Base-by-base conservation (phyloP, 179 eudicot species). In the Camellia oleifera region DNA sequence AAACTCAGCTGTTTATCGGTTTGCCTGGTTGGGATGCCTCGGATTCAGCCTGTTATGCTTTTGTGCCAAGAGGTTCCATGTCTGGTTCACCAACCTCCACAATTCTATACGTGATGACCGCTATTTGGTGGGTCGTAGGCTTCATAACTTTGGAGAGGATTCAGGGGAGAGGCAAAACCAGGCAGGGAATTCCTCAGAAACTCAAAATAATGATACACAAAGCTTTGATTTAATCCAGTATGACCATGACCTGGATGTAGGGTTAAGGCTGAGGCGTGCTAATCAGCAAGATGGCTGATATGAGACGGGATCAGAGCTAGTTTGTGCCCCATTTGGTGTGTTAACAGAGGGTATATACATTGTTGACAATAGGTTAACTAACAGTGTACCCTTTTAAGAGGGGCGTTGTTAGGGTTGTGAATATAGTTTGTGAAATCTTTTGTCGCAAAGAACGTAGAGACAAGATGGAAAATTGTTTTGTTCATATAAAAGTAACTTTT, bases 31-130 rank as follows among this genome's bases (percentile, higher is more conserved):
- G 76, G 99, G 99, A 8, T 96, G 98, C 82, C 88, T 96, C 54
- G 81, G 89, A 48, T 74, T 94, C 58, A 88, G 98, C 83, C 78
- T 83, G 56, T 62, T 96, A 40, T 89, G 87, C 73, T 96, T 92
- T 85, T 94, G 97, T 80, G 98, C 91, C 26, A 94, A 90, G 86
- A 84, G 98, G 81, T 96, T 90, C 88, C 99, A 96, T 83, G 88
- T 92, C 20, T 94, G 98, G 99, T 92, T 96, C 92, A 96, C 98
- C 78, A 92, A 94, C 78, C 91, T 96, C 72, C 98, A 96, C 85
- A 96, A 96, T 68, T 94, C 98, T 44, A 96, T 96, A 56, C 91
- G 98, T 1, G 98, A 96, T 84, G 98, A 96, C 82, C 98, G 98
- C 0, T 94, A 95, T 80, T 82, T 95, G 81, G 82, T 96, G 44